Evolutionary conservation across 2,329 filamentous ascomycete genomes (phyloP).

Genomic region (Boeremia exigua): DNA sequence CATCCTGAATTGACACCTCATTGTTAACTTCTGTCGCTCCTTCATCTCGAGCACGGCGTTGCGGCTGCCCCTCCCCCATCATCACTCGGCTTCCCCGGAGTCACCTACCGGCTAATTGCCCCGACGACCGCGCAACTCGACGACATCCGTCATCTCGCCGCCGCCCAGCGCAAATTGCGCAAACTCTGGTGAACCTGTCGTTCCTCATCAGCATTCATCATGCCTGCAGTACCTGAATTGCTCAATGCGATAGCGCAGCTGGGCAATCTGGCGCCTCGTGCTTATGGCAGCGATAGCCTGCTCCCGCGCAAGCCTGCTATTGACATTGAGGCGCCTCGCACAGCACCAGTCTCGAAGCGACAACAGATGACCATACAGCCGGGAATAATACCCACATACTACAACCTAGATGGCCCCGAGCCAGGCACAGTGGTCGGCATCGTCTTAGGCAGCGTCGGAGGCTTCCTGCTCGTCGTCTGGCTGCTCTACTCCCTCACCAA

Average conservation of each 20-base stretch:
- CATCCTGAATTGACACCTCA: constrained; percentile 7
- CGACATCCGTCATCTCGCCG: constrained; percentile 14
- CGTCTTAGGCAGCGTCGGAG: constrained; percentile 60
- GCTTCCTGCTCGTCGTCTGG: constrained; percentile 61
- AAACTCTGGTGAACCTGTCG: constrained; percentile 10
- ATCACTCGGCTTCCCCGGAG: constrained; percentile 32
- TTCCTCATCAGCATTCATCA: constrained; percentile 19
- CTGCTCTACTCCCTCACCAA: constrained; percentile 54
- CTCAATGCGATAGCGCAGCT: constrained; percentile 30
- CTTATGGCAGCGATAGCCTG: constrained; percentile 19
- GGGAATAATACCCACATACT: constrained; percentile 66
- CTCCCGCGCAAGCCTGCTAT: constrained; percentile 26
- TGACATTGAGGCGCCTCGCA: constrained; percentile 21
- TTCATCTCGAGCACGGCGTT: constrained; percentile 18
- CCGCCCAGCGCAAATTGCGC: constrained; percentile 16
- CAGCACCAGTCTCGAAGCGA: constrained; percentile 23
- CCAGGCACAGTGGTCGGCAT: constrained; percentile 67
- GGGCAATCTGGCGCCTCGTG: constrained; percentile 32
- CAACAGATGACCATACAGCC: constrained; percentile 27
- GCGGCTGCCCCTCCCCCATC: constrained; percentile 22
- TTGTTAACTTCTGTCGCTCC: constrained; percentile 3
- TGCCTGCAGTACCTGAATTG: constrained; percentile 37
- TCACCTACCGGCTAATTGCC: constrained; percentile 22
- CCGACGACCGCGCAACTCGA: constrained; percentile 19
- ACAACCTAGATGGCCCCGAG: constrained; percentile 60